Evolutionary conservation across 164 flowering plant species (phyloP).

Genomic region (Piper longum): DNA sequence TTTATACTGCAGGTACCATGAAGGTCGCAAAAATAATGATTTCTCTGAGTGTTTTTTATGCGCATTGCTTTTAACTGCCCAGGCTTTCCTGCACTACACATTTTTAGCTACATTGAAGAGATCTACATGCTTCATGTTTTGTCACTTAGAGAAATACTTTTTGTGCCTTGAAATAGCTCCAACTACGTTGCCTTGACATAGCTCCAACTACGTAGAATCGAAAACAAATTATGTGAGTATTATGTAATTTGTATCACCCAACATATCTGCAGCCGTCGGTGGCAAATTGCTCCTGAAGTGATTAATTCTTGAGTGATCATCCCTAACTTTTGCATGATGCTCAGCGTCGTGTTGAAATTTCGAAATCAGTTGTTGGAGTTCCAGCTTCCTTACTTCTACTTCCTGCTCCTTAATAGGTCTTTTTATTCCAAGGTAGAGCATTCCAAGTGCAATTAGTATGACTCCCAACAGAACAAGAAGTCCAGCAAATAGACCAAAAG

Average conservation of each 20-base stretch:
- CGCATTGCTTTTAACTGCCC: too few relatives aligned
- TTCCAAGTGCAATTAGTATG: conserved; percentile 45
- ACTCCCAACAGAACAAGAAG: conserved; percentile 43
- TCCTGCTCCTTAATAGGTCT: conserved; percentile 47
- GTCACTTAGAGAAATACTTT: too few relatives aligned
- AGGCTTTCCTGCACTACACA: too few relatives aligned
- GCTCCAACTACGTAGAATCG: not conserved
- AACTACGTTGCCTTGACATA: not conserved
- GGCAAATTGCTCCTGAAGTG: conserved; percentile 27
- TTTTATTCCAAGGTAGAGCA: conserved; percentile 63
- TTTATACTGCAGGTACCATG: too few relatives aligned
- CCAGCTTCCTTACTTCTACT: conserved; percentile 67
- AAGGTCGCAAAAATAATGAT: too few relatives aligned
- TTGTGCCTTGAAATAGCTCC: not conserved
- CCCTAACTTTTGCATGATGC: conserved; percentile 75
- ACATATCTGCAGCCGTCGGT: conserved; percentile 33
- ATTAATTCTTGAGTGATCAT: conserved; percentile 18
- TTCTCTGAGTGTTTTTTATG: too few relatives aligned
- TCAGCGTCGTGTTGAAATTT: conserved; percentile 94
- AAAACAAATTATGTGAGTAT: conserved; percentile 3
- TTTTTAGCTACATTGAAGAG: too few relatives aligned
- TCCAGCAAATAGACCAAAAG: conserved; percentile 63
- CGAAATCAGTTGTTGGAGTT: conserved; percentile 70
- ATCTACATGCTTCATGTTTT: too few relatives aligned
- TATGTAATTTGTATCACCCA: conserved; percentile 11